Base-by-base conservation (phyloP, 1,284 basidiomycete species). In the Ganoderma meredithae region DNA sequence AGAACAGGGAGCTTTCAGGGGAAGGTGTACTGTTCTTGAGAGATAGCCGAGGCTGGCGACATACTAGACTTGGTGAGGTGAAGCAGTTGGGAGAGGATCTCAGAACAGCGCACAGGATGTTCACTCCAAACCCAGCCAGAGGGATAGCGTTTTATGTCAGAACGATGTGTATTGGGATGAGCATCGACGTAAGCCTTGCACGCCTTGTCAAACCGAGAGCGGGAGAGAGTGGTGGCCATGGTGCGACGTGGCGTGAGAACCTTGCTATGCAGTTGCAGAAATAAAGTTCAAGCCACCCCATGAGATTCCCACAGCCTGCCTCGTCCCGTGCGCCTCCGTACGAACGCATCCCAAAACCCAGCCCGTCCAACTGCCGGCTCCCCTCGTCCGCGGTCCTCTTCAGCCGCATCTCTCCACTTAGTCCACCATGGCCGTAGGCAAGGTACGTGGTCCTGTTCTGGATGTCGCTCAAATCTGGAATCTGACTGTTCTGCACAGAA, bases 401-500 rank as follows among this genome's bases (percentile, higher is more conserved):
- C 77, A 76, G 79, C 82, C 83, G 82, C 82, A 77, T 59, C 70
- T 77, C 76, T 74, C 77, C 76, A 70, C 73, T 73, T 81, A 78
- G 81, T 77, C 77, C 80, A 87, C 68, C 81, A 96, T 96, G 95
- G 95, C 95, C 82, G 94, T 97, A 84, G 95, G 95, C 81, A 96
- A 97, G 88, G 93, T 93, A 68, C 64, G 83, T 63, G 19, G 40
- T 22, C 15, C n/a, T 19, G n/a, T 64, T 12, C n/a, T 43, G n/a
- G 22, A 44, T 58, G 43, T 25, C 33, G 9, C 3, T 49, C 12
- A 41, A 27, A 27, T 12, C 3, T 19, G 39, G 62, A 55, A 62
- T 69, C 62, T 62, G 72, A 67, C 58, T 58, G 60, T 59, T 59
- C 33, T 66, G 25, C 33, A 17, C 76, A 96, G 95, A 99, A 99